A percentile compares a stretch with the other conserved stretches of the same genome.
Conservation (phyloP, 805 yeast species). For the Komagataella pseudopastoris region DNA sequence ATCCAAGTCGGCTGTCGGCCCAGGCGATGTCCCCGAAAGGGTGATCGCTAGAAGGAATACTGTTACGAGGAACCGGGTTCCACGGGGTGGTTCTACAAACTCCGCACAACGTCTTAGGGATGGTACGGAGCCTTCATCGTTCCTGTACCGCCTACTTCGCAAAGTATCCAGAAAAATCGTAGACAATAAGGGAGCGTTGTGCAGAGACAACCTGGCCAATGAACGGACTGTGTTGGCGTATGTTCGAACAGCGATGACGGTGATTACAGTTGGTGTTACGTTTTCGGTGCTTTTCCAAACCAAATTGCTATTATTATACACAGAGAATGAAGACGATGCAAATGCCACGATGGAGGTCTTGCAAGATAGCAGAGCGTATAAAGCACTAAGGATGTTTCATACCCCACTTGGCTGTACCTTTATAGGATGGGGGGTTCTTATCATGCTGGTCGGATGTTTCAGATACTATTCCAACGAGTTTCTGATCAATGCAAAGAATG, state of each 20-base stretch:
- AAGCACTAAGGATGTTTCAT: background rate
- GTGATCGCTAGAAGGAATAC: background rate
- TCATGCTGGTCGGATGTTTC: background rate
- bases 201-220: constrained; percentile 29
- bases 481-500: background rate
- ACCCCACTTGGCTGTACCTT: background rate
- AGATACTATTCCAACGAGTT: background rate
- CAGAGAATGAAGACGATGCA: background rate
- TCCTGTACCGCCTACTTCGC: background rate
- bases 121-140: background rate
- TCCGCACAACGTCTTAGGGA: background rate
- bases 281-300: constrained; percentile 31
- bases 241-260: constrained; percentile 38
- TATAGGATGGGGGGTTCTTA: background rate
- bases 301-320: background rate
- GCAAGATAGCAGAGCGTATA: background rate
- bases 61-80: background rate
- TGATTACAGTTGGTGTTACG: constrained; percentile 39
- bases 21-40: background rate
- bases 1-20: background rate
- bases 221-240: constrained; percentile 52
- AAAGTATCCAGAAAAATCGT: background rate
- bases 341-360: background rate
- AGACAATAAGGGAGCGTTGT: background rate
- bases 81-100: background rate